phyloP scores from a whole-genome alignment of 2,329 filamentous ascomycete species.

The Chalaropsis ovoidea region DNA sequence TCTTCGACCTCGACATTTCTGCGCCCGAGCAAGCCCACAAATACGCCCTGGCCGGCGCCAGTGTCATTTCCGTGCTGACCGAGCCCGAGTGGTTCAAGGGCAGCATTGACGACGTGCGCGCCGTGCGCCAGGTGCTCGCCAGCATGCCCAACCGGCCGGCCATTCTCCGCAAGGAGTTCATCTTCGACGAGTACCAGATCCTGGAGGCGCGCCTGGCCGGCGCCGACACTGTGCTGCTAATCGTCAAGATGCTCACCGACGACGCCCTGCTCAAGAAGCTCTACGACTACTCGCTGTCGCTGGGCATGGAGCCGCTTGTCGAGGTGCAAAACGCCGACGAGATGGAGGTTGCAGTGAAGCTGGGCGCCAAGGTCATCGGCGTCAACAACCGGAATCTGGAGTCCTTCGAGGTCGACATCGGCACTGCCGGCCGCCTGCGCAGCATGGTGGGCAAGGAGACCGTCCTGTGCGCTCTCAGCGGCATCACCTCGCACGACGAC shows the following conservation, averaged over 20 bases:
- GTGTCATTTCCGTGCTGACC: constrained; percentile 95
- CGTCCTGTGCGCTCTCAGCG: constrained; percentile 85
- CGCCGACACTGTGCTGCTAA: constrained; percentile 86
- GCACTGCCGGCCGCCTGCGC: constrained; percentile 80
- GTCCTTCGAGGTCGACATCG: constrained; percentile 91
- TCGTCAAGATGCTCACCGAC: constrained; percentile 92
- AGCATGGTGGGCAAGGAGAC: constrained; percentile 76
- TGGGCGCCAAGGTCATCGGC: constrained; percentile 85
- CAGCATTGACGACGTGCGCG: constrained; percentile 82
- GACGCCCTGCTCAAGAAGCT: constrained; percentile 57
- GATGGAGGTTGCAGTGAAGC: constrained; percentile 75
- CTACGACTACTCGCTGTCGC: constrained; percentile 76
- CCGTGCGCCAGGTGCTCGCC: constrained; percentile 78
- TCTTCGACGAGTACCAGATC: constrained; percentile 98
- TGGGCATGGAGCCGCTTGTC: constrained; percentile 95
- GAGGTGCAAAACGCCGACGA: constrained; percentile 93
- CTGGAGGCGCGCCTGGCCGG: constrained; percentile 86
- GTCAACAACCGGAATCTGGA: constrained; percentile 97
- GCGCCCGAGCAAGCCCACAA: constrained; percentile 82
- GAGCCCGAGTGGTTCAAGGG: constrained; percentile 99
- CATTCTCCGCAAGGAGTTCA: constrained; percentile 87
- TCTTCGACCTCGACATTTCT: constrained; percentile 78
- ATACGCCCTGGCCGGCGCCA: constrained; percentile 88
- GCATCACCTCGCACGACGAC: constrained; percentile 81
- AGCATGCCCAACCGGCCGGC: constrained; percentile 88